Evolutionary conservation across 139 green algal genomes (phyloP).

Genomic region (Micractinium sp.): DNA sequence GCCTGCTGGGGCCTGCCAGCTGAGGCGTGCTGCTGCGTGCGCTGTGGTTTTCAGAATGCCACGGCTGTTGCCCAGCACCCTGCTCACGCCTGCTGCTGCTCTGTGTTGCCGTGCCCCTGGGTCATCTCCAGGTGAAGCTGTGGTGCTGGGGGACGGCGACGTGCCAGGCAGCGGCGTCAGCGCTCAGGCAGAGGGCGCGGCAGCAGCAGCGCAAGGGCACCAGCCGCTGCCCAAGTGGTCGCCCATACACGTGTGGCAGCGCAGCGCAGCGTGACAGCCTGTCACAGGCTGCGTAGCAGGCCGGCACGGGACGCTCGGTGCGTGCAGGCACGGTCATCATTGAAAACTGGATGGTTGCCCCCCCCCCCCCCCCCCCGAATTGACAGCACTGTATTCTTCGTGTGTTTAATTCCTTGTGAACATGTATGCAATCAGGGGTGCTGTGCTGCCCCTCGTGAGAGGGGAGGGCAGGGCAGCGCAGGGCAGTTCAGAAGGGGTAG

Average conservation of each 20-base stretch:
- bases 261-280: neutral
- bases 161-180: neutral
- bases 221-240: constrained; percentile 20
- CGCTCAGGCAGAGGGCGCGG: neutral
- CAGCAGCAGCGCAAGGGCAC: neutral
- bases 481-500: too few species aligned
- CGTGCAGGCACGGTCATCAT: neutral
- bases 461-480: too few species aligned
- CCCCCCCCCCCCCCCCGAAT: neutral
- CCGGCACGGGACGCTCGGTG: too few species aligned
- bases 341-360: neutral
- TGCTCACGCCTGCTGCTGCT: neutral
- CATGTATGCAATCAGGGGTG: neutral
- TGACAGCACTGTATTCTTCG: neutral
- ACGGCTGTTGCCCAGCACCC: neutral
- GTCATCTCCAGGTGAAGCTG: neutral
- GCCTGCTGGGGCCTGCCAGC: too few species aligned
- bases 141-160: neutral
- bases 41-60: neutral
- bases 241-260: constrained; percentile 31
- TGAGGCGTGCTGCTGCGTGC: neutral
- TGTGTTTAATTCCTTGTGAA: neutral
- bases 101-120: neutral
- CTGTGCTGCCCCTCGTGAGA: neutral
- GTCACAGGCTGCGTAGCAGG: neutral